phyloP scores from a whole-genome alignment of 2,329 filamentous ascomycete species.

The Cladosporium velox region DNA sequence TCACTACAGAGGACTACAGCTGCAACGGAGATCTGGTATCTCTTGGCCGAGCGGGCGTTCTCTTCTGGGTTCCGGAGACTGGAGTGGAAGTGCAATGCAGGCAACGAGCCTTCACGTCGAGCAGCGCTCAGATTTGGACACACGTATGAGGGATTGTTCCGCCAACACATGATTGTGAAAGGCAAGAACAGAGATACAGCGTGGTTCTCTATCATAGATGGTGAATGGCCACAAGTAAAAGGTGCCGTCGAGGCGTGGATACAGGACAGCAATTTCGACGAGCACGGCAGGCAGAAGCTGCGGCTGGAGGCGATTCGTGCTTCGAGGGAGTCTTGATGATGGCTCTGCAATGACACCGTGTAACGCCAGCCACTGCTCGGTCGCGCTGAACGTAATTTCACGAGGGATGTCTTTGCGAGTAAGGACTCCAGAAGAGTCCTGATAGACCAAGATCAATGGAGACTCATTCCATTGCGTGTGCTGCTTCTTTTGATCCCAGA shows the following conservation, averaged over 20 bases:
- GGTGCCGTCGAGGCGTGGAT: constrained; percentile 59
- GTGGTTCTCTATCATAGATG: constrained; percentile 61
- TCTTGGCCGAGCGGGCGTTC: constrained; percentile 57
- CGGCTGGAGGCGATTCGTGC: constrained; percentile 44
- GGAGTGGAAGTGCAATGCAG: constrained; percentile 65
- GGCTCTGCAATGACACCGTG: not conserved
- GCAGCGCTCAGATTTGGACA: constrained; percentile 63
- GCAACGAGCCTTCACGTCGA: constrained; percentile 56
- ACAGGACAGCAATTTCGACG: constrained; percentile 57
- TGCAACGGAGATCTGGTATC: constrained; percentile 60
- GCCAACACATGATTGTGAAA: constrained; percentile 63
- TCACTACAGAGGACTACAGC: constrained; percentile 55
- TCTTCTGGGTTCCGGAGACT: constrained; percentile 55
- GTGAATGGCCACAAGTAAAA: constrained; percentile 58
- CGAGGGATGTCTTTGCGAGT: no score
- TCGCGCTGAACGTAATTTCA: not conserved
- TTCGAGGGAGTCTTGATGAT: not conserved
- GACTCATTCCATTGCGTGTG: not conserved
- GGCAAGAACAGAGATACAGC: constrained; percentile 60
- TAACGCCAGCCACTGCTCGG: not conserved
- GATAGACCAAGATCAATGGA: not conserved
- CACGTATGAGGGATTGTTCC: constrained; percentile 60
- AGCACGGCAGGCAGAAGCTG: constrained; percentile 53
- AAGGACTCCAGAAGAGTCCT: no score
- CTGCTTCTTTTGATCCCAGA: not conserved